phyloP scores from a whole-genome alignment of 192 early-diverging fungal species.

The Coemansia sp. region DNA sequence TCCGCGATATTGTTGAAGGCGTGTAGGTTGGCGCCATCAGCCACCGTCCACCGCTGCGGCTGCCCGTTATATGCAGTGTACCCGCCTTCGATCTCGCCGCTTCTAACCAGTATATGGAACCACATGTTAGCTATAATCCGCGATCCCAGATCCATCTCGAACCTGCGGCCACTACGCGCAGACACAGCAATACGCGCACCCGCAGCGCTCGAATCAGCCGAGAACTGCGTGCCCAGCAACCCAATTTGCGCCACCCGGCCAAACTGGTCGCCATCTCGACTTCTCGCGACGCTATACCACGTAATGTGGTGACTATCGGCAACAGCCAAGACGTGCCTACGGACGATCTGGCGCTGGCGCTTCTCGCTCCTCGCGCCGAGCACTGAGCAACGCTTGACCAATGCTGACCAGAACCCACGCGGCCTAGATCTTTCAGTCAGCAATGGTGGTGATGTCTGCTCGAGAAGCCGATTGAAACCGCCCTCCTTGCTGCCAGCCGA shows the following conservation, averaged over 20 bases:
- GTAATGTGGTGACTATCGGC: constrained; percentile 2
- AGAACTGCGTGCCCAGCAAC: constrained; percentile 3
- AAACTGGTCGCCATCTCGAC: not conserved
- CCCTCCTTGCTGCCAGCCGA: not conserved
- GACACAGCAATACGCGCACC: not conserved
- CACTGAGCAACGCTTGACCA: constrained; percentile 8
- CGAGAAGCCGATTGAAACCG: not conserved
- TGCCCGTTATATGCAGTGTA: not conserved
- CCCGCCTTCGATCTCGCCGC: not conserved
- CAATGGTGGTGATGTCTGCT: not conserved
- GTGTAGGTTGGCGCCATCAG: not conserved
- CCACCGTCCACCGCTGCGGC: constrained; percentile 1
- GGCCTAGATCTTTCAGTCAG: not conserved
- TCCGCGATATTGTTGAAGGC: constrained; percentile 8
- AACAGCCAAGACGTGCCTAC: not conserved
- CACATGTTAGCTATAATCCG: constrained; percentile 23
- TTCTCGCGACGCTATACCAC: not conserved
- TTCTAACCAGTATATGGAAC: constrained; percentile 19
- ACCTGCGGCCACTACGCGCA: constrained; percentile 1
- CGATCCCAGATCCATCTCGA: constrained; percentile 38
- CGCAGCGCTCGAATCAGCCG: not conserved
- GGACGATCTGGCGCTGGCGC: not conserved
- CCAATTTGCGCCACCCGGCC: constrained; percentile 2
- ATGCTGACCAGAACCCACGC: constrained; percentile 11
- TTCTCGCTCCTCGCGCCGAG: not conserved